Evolutionary conservation across 345 rosid species (phyloP).

Genomic region (Sisymbrium altissimum): DNA sequence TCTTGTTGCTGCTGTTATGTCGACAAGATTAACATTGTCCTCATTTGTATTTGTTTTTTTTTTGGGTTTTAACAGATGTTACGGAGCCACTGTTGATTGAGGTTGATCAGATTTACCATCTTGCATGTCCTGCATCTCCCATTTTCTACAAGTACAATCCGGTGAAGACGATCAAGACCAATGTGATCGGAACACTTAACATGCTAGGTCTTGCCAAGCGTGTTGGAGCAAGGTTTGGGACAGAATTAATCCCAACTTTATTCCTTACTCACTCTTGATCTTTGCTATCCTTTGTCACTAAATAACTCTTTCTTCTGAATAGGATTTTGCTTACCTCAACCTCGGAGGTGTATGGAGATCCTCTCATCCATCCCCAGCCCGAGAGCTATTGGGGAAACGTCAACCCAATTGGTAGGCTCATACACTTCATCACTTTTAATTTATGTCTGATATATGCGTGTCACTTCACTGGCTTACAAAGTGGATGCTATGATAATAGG

Average conservation of each 20-base stretch:
- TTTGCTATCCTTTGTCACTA: neutral
- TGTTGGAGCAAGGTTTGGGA: slow-evolving; percentile 83
- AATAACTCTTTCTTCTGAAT: neutral
- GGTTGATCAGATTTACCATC: slow-evolving; percentile 96
- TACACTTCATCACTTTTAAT: neutral
- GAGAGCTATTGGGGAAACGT: slow-evolving; percentile 98
- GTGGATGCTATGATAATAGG: slow-evolving; percentile 40
- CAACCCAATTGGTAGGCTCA: slow-evolving; percentile 76
- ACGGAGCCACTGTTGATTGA: slow-evolving; percentile 82
- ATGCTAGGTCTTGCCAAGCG: slow-evolving; percentile 99
- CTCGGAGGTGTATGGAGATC: slow-evolving; percentile 96
- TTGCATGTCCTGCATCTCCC: slow-evolving; percentile 98
- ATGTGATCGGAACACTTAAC: slow-evolving; percentile 95
- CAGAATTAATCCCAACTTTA: neutral
- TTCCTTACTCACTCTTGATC: neutral
- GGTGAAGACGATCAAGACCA: slow-evolving; percentile 98
- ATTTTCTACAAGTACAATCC: slow-evolving; percentile 94
- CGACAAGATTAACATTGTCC: neutral
- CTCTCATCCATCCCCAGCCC: slow-evolving; percentile 87
- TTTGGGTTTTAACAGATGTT: slow-evolving; percentile 50
- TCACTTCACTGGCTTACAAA: neutral
- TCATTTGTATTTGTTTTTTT: slow-evolving; percentile 1
- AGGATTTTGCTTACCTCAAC: slow-evolving; percentile 97
- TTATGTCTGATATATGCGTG: neutral
- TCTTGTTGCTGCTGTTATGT: neutral